A percentile compares a stretch with the other conserved stretches of the same genome.
Evolutionary conservation across 139 green algal species (phyloP).

Genomic region (Ulvella scutata): DNA sequence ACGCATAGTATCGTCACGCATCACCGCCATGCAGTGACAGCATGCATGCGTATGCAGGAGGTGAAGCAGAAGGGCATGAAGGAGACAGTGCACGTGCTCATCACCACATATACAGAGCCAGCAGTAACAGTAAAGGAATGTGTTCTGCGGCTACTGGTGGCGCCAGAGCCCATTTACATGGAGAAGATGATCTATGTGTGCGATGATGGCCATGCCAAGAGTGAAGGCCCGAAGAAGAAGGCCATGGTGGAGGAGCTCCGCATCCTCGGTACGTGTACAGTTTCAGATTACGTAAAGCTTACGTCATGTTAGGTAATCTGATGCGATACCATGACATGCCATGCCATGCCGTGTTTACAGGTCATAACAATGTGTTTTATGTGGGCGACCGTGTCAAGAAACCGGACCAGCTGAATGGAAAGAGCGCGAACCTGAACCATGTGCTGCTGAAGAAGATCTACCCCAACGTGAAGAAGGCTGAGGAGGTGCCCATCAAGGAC

Average conservation of each 20-base stretch:
- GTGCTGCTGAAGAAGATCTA: not conserved
- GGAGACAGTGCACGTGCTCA: not conserved
- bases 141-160: not conserved
- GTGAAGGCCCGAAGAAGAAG: not conserved
- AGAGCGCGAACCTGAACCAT: constrained; percentile 1
- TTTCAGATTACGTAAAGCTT: too few species aligned
- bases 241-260: not conserved
- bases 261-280: not conserved
- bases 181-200: constrained; percentile 2
- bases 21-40: too few species aligned
- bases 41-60: too few species aligned
- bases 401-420: not conserved
- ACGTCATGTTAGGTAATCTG: too few species aligned
- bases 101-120: not conserved
- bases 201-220: not conserved
- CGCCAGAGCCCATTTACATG: not conserved
- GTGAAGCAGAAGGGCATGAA: not conserved
- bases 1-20: too few species aligned
- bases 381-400: not conserved
- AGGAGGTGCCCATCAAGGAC: not conserved
- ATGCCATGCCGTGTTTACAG: too few species aligned
- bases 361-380: not conserved
- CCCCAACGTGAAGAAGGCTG: not conserved
- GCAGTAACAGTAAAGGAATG: not conserved
- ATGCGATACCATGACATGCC: too few species aligned